Evolutionary conservation across 352 stramenopile species (phyloP), one percentile per base, ranked within the genome.

Genomic region (Pseudoperonospora humuli): DNA sequence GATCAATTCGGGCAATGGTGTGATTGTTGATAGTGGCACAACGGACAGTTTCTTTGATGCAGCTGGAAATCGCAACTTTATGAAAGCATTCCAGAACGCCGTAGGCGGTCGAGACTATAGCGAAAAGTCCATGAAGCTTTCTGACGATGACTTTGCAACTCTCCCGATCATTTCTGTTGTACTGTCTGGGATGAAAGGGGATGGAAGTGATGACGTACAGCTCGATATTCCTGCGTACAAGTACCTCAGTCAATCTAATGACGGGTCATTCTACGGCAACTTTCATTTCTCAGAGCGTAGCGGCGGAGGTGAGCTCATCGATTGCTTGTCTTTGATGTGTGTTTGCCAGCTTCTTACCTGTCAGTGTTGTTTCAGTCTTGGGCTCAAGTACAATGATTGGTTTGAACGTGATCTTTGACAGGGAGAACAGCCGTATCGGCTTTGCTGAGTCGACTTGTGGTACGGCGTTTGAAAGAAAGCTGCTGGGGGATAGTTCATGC

Each of bases 11-110:
- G 81, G 81, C 21, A 74, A 66, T 51, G 81, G 81, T 3, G 67
- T 90, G 26, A 90, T 93, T 50, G 78, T 93, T 11, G 81, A 93
- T 42, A 91, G 78, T 53, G 81, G 81, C 0, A 91, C 81, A 36
- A 93, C 81, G 21, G 81, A 93, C 43, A 88, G 78, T 15, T 93
- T 88, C 50, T 89, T 93, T 37, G 62, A 71, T 8, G 40, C 55
- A 2, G 61, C 54, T 31, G 75, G 59, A 1, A 64, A 51, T n/a
- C 62, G 68, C 6, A 57, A 43, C 7, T 93, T 93, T 53, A 53
- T 67, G 25, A 63, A 48, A 23, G 59, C 62, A 7, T 93, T 84
- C 45, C 52, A 51, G 15, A 36, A 64, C 6, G 45, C 75, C 25
- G 56, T 72, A 9, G 63, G 50, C 0, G 67, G 69, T 10, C 57